Percentiles rank a stretch among this genome's conserved stretches.
phyloP scores from a whole-genome alignment of 805 yeast species.

The Kodamaea sagamina region DNA sequence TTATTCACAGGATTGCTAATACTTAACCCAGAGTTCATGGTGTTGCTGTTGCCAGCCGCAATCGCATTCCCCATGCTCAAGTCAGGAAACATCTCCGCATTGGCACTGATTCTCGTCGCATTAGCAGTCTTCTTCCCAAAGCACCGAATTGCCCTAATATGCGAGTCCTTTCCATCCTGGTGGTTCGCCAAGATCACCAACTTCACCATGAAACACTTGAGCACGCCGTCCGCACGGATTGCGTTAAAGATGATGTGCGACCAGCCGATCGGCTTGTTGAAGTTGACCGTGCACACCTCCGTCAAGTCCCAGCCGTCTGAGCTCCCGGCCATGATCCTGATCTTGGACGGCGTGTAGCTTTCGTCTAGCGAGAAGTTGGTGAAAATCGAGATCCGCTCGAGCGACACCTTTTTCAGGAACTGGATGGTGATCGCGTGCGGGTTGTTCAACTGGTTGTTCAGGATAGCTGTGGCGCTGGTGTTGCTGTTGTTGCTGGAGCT shows the following conservation, averaged over 20 bases:
- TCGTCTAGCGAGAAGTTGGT: constrained; percentile 76
- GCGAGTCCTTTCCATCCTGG: constrained; percentile 96
- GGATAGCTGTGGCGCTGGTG: constrained; percentile 23
- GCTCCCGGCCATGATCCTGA: constrained; percentile 68
- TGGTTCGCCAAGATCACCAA: constrained; percentile 72
- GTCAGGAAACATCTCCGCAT: constrained; percentile 10
- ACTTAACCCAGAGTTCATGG: constrained; percentile 11
- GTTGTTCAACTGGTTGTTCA: constrained; percentile 47
- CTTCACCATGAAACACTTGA: constrained; percentile 68
- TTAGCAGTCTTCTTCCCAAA: constrained; percentile 39
- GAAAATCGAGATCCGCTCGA: constrained; percentile 70
- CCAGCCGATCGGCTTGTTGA: constrained; percentile 80
- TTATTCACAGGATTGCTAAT: constrained; percentile 13
- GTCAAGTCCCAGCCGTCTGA: constrained; percentile 73
- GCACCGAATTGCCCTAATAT: constrained; percentile 71
- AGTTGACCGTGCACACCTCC: constrained; percentile 60
- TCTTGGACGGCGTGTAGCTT: constrained; percentile 83
- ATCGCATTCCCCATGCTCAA: constrained; percentile 29
- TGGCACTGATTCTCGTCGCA: not conserved
- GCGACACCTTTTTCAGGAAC: constrained; percentile 72
- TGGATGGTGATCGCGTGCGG: constrained; percentile 83
- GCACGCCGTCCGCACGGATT: constrained; percentile 52
- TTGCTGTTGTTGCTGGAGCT: constrained; percentile 20
- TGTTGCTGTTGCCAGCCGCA: constrained; percentile 14
- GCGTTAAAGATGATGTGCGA: constrained; percentile 60